phyloP scores from a whole-genome alignment of 2,329 filamentous ascomycete species.

The Calonectria hawksworthii region DNA sequence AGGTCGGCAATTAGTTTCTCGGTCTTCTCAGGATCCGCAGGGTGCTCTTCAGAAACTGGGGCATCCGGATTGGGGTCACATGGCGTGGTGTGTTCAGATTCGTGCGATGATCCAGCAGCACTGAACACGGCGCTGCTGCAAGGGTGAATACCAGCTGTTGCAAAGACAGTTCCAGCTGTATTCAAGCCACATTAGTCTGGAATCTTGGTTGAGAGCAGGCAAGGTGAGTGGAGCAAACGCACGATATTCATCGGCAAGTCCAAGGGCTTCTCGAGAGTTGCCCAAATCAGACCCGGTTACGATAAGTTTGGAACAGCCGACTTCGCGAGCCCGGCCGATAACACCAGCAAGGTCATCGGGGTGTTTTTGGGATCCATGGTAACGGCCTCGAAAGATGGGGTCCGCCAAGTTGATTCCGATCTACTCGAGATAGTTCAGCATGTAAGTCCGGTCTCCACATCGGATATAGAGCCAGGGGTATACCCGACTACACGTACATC shows the following conservation, averaged over 20 bases:
- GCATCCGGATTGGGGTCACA: conserved; percentile 67
- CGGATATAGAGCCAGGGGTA: conserved; percentile 23
- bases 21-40: conserved; percentile 60
- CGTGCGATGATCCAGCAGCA: conserved; percentile 58
- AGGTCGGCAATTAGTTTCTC: conserved; percentile 70
- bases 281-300: conserved; percentile 90
- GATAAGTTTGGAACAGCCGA: conserved; percentile 91
- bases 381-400: conserved; percentile 86
- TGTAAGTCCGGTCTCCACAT: conserved; percentile 35
- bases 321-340: conserved; percentile 80
- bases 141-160: conserved; percentile 94
- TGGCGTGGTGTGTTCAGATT: conserved; percentile 63
- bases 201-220: conserved; percentile 8
- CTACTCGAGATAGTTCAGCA: conserved; percentile 53
- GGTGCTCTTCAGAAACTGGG: conserved; percentile 64
- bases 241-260: conserved; percentile 82
- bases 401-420: conserved; percentile 98
- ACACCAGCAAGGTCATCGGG: conserved; percentile 82
- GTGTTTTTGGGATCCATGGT: conserved; percentile 84
- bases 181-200: conserved; percentile 16
- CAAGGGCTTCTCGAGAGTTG: conserved; percentile 81
- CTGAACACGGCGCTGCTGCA: conserved; percentile 88
- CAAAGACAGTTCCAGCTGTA: conserved; percentile 84
- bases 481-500: conserved; percentile 63
- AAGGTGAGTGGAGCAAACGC: conserved; percentile 51